These are phyloP conservation scores for Cystobasidium pallidum DNA, from an alignment of 1,284 basidiomycete genomes.

Conservation along the genomic window DNA sequence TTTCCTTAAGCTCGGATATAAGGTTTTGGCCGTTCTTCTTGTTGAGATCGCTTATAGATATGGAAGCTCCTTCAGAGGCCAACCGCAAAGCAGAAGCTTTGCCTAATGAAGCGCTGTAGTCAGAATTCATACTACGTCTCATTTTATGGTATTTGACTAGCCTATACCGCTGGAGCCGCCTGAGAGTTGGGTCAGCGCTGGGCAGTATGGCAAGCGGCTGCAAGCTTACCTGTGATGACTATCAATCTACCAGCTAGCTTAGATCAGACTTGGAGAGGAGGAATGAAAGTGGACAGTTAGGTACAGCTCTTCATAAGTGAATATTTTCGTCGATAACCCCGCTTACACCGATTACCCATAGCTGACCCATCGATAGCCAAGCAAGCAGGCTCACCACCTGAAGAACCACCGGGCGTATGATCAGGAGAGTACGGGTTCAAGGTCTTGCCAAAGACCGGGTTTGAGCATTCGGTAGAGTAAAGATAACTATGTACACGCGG, in stretches of 20 bases:
- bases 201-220: too few species aligned
- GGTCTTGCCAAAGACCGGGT: too few species aligned
- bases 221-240: too few species aligned
- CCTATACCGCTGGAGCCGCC: slow-evolving; percentile 9
- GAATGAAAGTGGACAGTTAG: too few species aligned
- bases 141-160: background rate
- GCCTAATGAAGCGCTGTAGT: background rate
- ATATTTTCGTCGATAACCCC: background rate
- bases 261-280: slow-evolving; percentile 21
- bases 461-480: too few species aligned
- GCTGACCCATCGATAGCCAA: slow-evolving; percentile 75
- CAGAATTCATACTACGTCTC: background rate
- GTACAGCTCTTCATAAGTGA: too few species aligned
- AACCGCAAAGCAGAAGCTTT: slow-evolving; percentile 4
- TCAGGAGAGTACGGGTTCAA: too few species aligned
- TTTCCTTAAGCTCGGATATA: background rate
- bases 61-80: slow-evolving; percentile 4
- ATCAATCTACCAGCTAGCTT: too few species aligned
- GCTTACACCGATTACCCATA: slow-evolving; percentile 69
- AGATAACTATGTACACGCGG: too few species aligned
- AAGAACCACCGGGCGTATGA: too few species aligned
- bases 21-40: background rate
- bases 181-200: background rate
- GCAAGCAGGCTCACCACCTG: too few species aligned
- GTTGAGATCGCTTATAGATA: slow-evolving; percentile 22